phyloP scores from a whole-genome alignment of 139 green algal genomes.

The Chlorella vulgaris region DNA sequence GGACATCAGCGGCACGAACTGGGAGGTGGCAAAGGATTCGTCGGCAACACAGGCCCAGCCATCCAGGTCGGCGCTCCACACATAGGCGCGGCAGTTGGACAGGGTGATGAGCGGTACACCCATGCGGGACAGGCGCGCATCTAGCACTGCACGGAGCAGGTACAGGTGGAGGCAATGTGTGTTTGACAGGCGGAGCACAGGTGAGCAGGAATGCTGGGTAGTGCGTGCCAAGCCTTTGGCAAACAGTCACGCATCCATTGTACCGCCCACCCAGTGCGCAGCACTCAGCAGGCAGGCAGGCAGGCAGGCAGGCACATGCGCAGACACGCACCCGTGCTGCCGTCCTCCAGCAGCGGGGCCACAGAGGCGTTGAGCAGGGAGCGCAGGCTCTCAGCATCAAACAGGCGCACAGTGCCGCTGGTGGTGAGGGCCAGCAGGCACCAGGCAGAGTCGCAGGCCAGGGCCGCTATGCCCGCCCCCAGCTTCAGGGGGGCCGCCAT shows the following conservation, averaged over 20 bases:
- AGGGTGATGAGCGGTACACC: constrained; percentile 67
- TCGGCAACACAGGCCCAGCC: constrained; percentile 74
- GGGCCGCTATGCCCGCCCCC: constrained; percentile 35
- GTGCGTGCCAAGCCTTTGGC: no score
- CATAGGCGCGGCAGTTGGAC: constrained; percentile 58
- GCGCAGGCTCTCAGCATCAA: constrained; percentile 34
- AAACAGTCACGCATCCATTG: no score
- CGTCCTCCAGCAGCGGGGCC: constrained; percentile 47
- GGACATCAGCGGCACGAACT: constrained; percentile 37
- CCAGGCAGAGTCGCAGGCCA: constrained; percentile 37
- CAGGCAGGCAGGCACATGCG: background rate
- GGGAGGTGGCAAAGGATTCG: constrained; percentile 51
- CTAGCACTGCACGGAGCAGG: constrained; percentile 39
- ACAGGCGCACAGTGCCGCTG: constrained; percentile 43
- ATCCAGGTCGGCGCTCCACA: constrained; percentile 55
- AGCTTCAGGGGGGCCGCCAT: constrained; percentile 62
- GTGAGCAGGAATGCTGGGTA: no score
- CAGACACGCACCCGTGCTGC: background rate
- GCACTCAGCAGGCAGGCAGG: background rate
- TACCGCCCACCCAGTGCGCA: no score
- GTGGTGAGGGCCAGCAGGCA: constrained; percentile 50
- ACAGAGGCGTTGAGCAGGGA: constrained; percentile 35
- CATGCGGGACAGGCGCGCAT: constrained; percentile 41
- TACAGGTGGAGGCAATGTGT: no score
- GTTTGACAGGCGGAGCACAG: no score